Evolutionary conservation across 1,284 basidiomycete genomes (phyloP).

Genomic region (Sporisorium iseilematis-ciliati): DNA sequence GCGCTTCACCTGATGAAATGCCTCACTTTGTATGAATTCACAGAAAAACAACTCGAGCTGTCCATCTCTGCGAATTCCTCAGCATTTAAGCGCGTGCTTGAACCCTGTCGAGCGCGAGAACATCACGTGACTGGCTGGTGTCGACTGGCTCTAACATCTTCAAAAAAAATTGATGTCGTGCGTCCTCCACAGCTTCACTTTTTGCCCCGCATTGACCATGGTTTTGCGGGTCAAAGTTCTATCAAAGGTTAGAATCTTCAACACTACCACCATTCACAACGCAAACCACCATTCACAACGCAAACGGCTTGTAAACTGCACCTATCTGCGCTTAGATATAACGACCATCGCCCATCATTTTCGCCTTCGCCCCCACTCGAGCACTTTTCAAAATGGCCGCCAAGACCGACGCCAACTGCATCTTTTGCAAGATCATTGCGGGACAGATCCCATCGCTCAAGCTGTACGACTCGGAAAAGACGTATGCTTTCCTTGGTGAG

Average conservation of each 20-base stretch:
- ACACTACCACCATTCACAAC: background rate
- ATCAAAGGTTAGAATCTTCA: background rate
- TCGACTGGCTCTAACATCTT: conserved; percentile 6
- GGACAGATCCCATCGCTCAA: conserved; percentile 71
- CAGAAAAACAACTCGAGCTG: conserved; percentile 16
- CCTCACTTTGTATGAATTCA: too few relatives aligned
- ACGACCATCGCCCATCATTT: conserved; percentile 45
- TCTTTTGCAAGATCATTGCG: conserved; percentile 72
- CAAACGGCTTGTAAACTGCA: too few relatives aligned
- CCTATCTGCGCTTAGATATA: background rate
- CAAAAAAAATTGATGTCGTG: conserved; percentile 33
- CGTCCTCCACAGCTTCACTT: conserved; percentile 19
- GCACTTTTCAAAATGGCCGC: conserved; percentile 58
- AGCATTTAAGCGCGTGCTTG: conserved; percentile 12
- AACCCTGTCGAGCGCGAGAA: conserved; percentile 9
- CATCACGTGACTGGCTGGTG: conserved; percentile 24
- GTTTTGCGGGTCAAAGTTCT: background rate
- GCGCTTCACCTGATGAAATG: too few relatives aligned
- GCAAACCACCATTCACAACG: too few relatives aligned
- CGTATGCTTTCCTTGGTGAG: conserved; percentile 61
- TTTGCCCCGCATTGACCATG: conserved; percentile 25
- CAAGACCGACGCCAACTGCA: conserved; percentile 65
- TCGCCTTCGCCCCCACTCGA: conserved; percentile 49
- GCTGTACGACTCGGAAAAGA: conserved; percentile 70
- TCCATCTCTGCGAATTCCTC: conserved; percentile 14